phyloP scores from a whole-genome alignment of 345 rosid genomes.

The Turnera subulata region DNA sequence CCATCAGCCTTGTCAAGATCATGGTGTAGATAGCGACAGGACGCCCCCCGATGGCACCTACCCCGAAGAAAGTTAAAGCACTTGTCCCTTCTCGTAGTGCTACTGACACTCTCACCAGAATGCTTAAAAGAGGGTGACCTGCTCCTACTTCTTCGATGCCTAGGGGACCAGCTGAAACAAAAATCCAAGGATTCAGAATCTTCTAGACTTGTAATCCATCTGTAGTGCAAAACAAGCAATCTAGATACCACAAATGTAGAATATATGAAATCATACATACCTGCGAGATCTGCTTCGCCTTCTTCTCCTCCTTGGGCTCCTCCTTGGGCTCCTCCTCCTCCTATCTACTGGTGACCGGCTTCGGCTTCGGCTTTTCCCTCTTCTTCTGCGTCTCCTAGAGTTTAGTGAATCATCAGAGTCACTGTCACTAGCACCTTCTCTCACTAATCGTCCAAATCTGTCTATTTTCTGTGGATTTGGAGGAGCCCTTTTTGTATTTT shows the following conservation, averaged over 20 bases:
- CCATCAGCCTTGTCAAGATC: slow-evolving; percentile 31
- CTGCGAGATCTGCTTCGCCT: slow-evolving; percentile 51
- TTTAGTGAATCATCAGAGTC: slow-evolving; percentile 45
- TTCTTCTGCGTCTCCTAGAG: slow-evolving; percentile 27
- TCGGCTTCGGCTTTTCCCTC: slow-evolving; percentile 29
- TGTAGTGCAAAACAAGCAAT: neutral
- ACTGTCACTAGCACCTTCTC: slow-evolving; percentile 54
- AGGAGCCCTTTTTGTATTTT: slow-evolving; percentile 23
- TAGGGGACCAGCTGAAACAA: slow-evolving; percentile 42
- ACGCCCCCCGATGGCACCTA: slow-evolving; percentile 54
- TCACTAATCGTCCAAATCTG: slow-evolving; percentile 54
- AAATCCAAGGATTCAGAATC: slow-evolving; percentile 11
- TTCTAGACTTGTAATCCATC: neutral
- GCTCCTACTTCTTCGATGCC: slow-evolving; percentile 36
- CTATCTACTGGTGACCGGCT: slow-evolving; percentile 35
- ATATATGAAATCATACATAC: slow-evolving; percentile 19
- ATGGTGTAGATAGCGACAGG: slow-evolving; percentile 56
- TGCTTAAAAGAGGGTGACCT: slow-evolving; percentile 43
- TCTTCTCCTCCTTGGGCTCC: slow-evolving; percentile 35
- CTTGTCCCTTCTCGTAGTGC: slow-evolving; percentile 30
- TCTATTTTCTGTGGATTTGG: slow-evolving; percentile 41
- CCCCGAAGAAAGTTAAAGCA: slow-evolving; percentile 62
- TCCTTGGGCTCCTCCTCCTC: slow-evolving; percentile 38
- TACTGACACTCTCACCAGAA: slow-evolving; percentile 16
- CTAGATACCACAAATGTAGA: neutral